Evolutionary conservation across 192 early-diverging fungal species (phyloP).

Genomic region (Umbelopsis vinacea): DNA sequence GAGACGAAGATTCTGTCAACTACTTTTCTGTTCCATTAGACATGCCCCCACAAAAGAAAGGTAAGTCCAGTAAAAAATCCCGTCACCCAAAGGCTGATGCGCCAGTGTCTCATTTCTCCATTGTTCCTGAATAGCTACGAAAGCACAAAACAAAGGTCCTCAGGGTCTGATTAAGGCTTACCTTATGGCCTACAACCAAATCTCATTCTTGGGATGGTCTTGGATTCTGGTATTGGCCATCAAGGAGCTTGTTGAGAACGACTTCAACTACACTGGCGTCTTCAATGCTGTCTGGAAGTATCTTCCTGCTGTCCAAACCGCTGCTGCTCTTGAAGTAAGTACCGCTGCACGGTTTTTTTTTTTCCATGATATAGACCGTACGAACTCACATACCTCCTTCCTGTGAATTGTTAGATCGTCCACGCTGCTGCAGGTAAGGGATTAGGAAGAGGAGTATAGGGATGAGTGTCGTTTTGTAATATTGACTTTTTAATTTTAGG

Average conservation of each 20-base stretch:
- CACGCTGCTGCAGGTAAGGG: conserved; percentile 39
- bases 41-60: no score
- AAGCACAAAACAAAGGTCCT: conserved; percentile 4
- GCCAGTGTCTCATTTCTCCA: no score
- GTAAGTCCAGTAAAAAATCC: no score
- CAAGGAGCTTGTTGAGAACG: conserved; percentile 54
- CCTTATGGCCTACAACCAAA: conserved; percentile 84
- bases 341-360: conserved; percentile 7
- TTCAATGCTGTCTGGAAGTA: conserved; percentile 69
- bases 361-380: no score
- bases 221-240: conserved; percentile 66
- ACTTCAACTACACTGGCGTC: conserved; percentile 57
- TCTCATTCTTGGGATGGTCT: conserved; percentile 83
- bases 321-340: conserved; percentile 81
- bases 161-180: conserved; percentile 56
- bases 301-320: conserved; percentile 78
- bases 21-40: no score
- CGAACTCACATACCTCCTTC: neutral
- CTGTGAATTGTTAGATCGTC: conserved; percentile 30
- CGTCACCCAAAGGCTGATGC: no score
- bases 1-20: no score
- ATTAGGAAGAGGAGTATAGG: no score
- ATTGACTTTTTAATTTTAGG: conserved; percentile 50
- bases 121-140: neutral
- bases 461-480: neutral